A percentile compares a stretch with the other conserved stretches of the same genome.
Evolutionary conservation across 78 protist species (phyloP).

Genomic region (Dictyostelium brefeldianum): DNA sequence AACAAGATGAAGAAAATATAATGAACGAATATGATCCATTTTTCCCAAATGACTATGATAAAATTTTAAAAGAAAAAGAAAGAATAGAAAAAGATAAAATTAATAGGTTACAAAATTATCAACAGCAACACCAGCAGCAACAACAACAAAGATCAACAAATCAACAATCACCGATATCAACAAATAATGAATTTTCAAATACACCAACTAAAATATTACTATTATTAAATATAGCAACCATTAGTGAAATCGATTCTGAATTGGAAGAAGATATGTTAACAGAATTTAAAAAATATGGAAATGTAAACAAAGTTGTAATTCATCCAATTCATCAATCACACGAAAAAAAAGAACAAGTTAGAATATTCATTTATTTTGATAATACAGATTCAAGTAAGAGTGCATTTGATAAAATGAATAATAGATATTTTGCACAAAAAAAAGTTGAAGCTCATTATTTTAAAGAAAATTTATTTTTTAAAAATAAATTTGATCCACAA

Average conservation of each 20-base stretch:
- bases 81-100: background rate
- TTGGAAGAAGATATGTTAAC: constrained; percentile 27
- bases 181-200: background rate
- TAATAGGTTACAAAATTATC: background rate
- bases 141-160: background rate
- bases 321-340: background rate
- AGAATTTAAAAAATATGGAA: constrained; percentile 60
- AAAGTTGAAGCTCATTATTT: constrained; percentile 28
- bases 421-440: constrained; percentile 48
- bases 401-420: background rate
- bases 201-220: constrained; percentile 36
- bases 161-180: background rate
- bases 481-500: constrained; percentile 34
- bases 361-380: constrained; percentile 47
- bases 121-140: background rate
- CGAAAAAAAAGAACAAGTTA: constrained; percentile 3
- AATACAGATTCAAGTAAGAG: background rate
- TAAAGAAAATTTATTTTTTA: constrained; percentile 47
- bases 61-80: constrained; percentile 30
- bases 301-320: constrained; percentile 3
- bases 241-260: constrained; percentile 12
- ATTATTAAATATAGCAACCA: constrained; percentile 24
- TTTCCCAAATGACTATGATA: constrained; percentile 70
- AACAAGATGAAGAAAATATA: constrained; percentile 36
- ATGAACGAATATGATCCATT: constrained; percentile 68